phyloP scores from a whole-genome alignment of 805 yeast genomes.

The Pichia cephalocereana region DNA sequence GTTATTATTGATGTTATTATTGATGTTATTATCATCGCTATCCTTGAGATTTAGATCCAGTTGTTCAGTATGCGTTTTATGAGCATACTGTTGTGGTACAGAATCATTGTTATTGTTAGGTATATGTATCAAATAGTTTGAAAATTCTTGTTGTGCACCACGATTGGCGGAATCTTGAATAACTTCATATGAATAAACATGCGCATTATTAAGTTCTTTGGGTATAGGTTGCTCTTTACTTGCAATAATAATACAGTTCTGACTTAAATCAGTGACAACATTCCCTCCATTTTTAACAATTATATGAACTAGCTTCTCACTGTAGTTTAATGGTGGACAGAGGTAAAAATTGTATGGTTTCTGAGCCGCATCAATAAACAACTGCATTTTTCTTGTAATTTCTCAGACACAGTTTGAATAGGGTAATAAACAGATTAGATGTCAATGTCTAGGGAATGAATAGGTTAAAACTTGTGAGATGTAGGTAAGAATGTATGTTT shows the following conservation, averaged over 20 bases:
- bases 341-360: constrained; percentile 14
- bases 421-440: no score
- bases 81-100: constrained; percentile 2
- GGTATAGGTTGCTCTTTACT: constrained; percentile 7
- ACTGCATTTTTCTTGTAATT: background rate
- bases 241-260: constrained; percentile 11
- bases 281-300: constrained; percentile 15
- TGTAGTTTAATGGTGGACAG: constrained; percentile 11
- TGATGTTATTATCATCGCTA: background rate
- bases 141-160: constrained; percentile 12
- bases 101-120: constrained; percentile 5
- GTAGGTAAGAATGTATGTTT: no score
- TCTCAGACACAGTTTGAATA: no score
- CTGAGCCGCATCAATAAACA: constrained; percentile 9
- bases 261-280: constrained; percentile 8
- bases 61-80: background rate
- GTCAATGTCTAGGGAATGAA: no score
- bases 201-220: constrained; percentile 9
- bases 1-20: no score
- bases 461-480: no score
- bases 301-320: constrained; percentile 5
- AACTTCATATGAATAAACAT: constrained; percentile 12
- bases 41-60: background rate
- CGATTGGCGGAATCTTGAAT: constrained; percentile 11
- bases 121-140: constrained; percentile 10